Base-by-base conservation (phyloP, 139 green algal genomes). In the Nannochloris sp. region DNA sequence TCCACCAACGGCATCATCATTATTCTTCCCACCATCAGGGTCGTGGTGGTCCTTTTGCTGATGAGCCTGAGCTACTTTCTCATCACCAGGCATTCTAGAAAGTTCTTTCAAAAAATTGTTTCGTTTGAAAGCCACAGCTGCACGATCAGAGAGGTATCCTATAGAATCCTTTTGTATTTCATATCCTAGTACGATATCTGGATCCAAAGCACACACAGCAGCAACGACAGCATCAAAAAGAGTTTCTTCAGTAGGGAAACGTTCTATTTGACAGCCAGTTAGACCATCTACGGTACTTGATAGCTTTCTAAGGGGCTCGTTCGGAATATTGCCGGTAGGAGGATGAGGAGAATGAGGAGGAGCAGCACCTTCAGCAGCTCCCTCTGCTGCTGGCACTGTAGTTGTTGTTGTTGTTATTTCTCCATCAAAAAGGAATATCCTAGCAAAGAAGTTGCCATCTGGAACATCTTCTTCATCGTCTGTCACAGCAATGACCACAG, bases 131-230 rank as follows among this genome's bases (percentile, higher is more conserved):
- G 90, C 70, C 14, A 35, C 19, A 1, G 66, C 70, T 15, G 80
- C 79, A 0, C 89, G 67, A 47, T 98, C 92, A 8, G 65, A 68
- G 46, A 98, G 73, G 61, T 91, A 98, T 4, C 94, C 94, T 48
- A 98, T 65, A 3, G 76, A 89, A 19, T 37, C 75, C 15, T 78
- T 76, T 72, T 95, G 89, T 7, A 97, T 67, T 54, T 99, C 93
- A 60, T 79, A 97, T 3, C 90, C 90, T 34, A 96, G 38, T 4
- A 98, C 13, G 19, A 97, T 83, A 75, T 99, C 94, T 7, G 94
- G 87, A 76, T 99, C 94, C 45, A 92, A 67, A 9, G 63, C 60
- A 6, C 45, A 70, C 39, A 96, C 59, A 0, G 78, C 66, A 3
- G 71, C 69, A 33, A 85, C 69, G 19, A 94, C 75, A 4, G 64